Percentiles rank a stretch among this genome's conserved stretches.
Conservation (phyloP, 2,329 filamentous ascomycete genomes). For the Penicillium sp. region DNA sequence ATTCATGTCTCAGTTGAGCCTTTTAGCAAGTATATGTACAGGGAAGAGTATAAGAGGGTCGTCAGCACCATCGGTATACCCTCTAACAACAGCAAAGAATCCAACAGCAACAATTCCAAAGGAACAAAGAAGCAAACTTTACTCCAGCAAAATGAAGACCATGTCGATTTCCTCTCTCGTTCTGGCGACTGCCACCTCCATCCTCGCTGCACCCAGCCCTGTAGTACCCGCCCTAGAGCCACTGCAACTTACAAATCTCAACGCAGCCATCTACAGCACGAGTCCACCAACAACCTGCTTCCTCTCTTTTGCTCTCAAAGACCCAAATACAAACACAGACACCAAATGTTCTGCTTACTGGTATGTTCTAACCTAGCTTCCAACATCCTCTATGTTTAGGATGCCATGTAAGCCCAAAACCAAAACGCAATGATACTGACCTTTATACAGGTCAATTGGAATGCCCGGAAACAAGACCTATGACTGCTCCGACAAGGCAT, state of each 20-base stretch:
- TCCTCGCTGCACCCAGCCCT: slow-evolving; percentile 12
- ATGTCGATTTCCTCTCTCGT: slow-evolving; percentile 4
- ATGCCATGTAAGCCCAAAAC: not conserved
- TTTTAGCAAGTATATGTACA: not conserved
- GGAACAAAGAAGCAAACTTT: not conserved
- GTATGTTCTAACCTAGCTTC: slow-evolving; percentile 6
- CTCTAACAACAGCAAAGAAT: not conserved
- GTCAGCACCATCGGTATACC: not conserved
- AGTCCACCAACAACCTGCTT: slow-evolving; percentile 7
- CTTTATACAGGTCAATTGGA: slow-evolving; percentile 11
- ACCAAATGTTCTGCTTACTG: slow-evolving; percentile 15
- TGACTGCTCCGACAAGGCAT: slow-evolving; percentile 13
- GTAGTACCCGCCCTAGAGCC: slow-evolving; percentile 3
- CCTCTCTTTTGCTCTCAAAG: slow-evolving; percentile 13
- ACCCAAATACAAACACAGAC: slow-evolving; percentile 15
- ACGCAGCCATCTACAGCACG: slow-evolving; percentile 11
- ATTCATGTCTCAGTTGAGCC: slow-evolving; percentile 1
- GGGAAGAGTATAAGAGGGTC: slow-evolving; percentile 1
- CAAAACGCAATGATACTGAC: not conserved
- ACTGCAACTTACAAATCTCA: slow-evolving; percentile 12
- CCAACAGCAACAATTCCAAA: not conserved
- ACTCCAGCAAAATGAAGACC: slow-evolving; percentile 14
- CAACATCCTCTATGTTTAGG: not conserved
- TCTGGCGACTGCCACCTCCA: slow-evolving; percentile 12
- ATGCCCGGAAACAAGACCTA: slow-evolving; percentile 10